Conservation (phyloP, 805 yeast species). For the Monosporozyma unispora region DNA sequence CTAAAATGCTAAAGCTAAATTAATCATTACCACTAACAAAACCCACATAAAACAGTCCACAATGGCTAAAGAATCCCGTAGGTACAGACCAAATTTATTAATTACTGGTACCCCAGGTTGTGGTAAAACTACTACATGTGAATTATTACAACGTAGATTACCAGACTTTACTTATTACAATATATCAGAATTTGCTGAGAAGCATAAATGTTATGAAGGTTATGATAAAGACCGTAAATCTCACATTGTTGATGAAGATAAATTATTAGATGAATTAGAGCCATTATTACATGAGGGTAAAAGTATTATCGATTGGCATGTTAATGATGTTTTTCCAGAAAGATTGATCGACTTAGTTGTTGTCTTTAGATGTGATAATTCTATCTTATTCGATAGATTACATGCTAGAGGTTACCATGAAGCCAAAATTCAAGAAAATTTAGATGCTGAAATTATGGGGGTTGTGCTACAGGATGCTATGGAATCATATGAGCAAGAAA, state of each 20-base stretch:
- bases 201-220: slow-evolving; percentile 67
- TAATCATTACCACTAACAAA: background rate
- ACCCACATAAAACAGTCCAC: background rate
- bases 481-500: slow-evolving; percentile 68
- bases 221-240: slow-evolving; percentile 81
- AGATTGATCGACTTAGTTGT: slow-evolving; percentile 85
- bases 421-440: slow-evolving; percentile 76
- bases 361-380: slow-evolving; percentile 73
- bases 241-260: slow-evolving; percentile 87
- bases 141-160: slow-evolving; percentile 18
- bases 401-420: slow-evolving; percentile 69
- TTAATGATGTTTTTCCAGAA: slow-evolving; percentile 92
- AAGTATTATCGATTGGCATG: slow-evolving; percentile 91
- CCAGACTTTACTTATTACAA: slow-evolving; percentile 44
- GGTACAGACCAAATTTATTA: slow-evolving; percentile 59
- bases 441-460: slow-evolving; percentile 97
- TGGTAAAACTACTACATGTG: slow-evolving; percentile 31
- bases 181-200: slow-evolving; percentile 76
- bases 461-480: slow-evolving; percentile 79
- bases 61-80: slow-evolving; percentile 10
- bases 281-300: slow-evolving; percentile 79
- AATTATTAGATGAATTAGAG: slow-evolving; percentile 71
- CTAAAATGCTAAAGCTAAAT: too few species aligned
- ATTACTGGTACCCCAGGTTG: slow-evolving; percentile 89
- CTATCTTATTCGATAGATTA: slow-evolving; percentile 65